A percentile compares a stretch with the other conserved stretches of the same genome.
Evolutionary conservation across 2,329 filamentous ascomycete species (phyloP).

Genomic region (Claviceps fusiformis): DNA sequence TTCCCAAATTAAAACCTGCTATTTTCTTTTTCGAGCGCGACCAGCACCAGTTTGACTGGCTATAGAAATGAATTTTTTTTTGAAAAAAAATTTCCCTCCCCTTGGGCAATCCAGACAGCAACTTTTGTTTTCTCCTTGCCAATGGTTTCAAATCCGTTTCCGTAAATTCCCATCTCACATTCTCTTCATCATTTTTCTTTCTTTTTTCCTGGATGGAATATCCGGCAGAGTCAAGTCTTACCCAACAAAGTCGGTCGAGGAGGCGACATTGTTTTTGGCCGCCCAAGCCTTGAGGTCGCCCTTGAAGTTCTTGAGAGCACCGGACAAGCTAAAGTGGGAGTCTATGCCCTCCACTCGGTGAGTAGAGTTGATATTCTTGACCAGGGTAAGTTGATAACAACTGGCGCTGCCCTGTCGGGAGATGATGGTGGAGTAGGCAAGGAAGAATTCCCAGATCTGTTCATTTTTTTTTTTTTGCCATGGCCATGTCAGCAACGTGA

Average conservation of each 20-base stretch:
- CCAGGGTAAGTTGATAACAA: constrained; percentile 77
- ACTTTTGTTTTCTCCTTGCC: not conserved
- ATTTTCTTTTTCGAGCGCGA: no score
- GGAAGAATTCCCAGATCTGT: constrained; percentile 86
- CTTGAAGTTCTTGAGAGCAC: constrained; percentile 34
- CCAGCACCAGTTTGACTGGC: not conserved
- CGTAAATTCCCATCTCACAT: not conserved
- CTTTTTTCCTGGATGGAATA: not conserved
- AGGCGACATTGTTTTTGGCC: constrained; percentile 22
- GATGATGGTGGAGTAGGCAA: constrained; percentile 73
- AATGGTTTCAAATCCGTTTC: not conserved
- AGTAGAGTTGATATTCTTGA: constrained; percentile 87
- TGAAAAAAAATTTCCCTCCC: no score
- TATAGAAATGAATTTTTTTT: not conserved
- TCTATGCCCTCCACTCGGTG: constrained; percentile 69
- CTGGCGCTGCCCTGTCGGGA: constrained; percentile 76
- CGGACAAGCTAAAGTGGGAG: constrained; percentile 55
- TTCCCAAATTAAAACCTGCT: not conserved
- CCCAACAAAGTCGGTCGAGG: constrained; percentile 17
- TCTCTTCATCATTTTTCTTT: not conserved
- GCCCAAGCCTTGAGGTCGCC: constrained; percentile 22
- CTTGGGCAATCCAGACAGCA: not conserved
- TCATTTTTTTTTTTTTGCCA: no score
- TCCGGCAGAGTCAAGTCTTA: constrained; percentile 1
- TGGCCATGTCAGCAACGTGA: not conserved